Evolutionary conservation across 805 yeast genomes (phyloP), one percentile per base, ranked within the genome.

Genomic region (Suhomyces sp.): DNA sequence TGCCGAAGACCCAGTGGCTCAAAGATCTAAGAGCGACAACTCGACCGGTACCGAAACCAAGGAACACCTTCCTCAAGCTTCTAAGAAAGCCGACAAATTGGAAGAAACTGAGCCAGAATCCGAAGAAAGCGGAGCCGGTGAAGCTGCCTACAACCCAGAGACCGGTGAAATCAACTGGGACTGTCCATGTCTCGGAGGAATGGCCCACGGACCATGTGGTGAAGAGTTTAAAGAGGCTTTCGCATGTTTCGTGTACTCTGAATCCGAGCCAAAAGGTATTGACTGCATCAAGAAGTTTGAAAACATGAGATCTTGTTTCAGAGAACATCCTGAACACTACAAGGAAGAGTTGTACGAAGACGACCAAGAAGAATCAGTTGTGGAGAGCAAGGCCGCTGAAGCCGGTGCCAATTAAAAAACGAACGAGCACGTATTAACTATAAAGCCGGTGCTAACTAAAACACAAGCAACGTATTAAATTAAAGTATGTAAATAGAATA

Each of bases 161-260:
- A 94, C 99, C 2, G 99, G 99, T 29, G 98, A 93, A 69, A 94
- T 94, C 73, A 93, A 94, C 82, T 94, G 99, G 99, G 98, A 94
- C 67, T 94, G 99, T 71, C 98, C 99, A n/a, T 93, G 98, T 72
- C 78, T 94, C 48, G 99, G 98, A 33, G 99, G 99, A 42, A 90
- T 94, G 97, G 98, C 99, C 31, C 80, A 92, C 59, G 99, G 99
- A 0, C 98, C 99, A 52, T 94, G 99, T 75, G 99, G 99, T 53
- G 92, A 86, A 63, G 96, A 91, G 73, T 90, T 90, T 78, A 90
- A 89, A 74, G 90, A 83, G 50, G 98, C 99, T 0, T 94, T 94
- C 70, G 80, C 96, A 8, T 94, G 99, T 70, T 94, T 94, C 66
- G 93, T 94, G 44, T 91, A 87, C 77, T 91, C 97, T 6, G 90